Percentiles rank a stretch among this genome's conserved stretches.
Evolutionary conservation across 2,329 filamentous ascomycete species (phyloP).

Genomic region (Canariomyces notabilis): DNA sequence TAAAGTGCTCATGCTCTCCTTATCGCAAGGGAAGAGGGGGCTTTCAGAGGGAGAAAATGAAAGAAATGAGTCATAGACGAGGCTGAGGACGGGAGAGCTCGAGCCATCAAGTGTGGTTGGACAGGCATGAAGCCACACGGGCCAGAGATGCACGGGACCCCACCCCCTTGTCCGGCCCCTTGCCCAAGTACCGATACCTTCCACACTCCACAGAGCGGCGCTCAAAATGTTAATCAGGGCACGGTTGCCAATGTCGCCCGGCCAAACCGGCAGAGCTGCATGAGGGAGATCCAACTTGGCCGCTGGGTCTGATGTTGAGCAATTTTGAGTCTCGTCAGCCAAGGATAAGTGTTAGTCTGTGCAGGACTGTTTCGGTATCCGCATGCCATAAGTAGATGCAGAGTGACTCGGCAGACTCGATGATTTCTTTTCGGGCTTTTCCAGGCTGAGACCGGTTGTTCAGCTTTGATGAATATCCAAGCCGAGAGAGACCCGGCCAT

Average conservation of each 20-base stretch:
- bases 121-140: constrained; percentile 20
- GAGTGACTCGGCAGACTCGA: too few species aligned
- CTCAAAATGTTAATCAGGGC: constrained; percentile 15
- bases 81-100: constrained; percentile 17
- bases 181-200: constrained; percentile 20
- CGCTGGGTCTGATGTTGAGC: background rate
- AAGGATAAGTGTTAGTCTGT: background rate
- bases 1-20: too few species aligned
- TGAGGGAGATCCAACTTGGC: background rate
- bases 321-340: background rate
- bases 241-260: constrained; percentile 6
- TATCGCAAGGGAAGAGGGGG: background rate
- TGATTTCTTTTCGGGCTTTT: too few species aligned
- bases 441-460: too few species aligned
- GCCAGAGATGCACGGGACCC: constrained; percentile 16
- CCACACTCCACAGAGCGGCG: background rate
- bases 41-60: constrained; percentile 4
- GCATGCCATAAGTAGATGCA: too few species aligned
- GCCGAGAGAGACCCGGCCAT: too few species aligned
- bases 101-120: constrained; percentile 15
- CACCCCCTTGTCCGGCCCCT: constrained; percentile 6
- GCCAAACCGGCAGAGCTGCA: constrained; percentile 2
- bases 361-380: background rate
- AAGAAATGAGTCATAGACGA: constrained; percentile 22
- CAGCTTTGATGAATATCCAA: too few species aligned